Conservation (phyloP, 1,284 basidiomycete species). For the Ganoderma meredithae region DNA sequence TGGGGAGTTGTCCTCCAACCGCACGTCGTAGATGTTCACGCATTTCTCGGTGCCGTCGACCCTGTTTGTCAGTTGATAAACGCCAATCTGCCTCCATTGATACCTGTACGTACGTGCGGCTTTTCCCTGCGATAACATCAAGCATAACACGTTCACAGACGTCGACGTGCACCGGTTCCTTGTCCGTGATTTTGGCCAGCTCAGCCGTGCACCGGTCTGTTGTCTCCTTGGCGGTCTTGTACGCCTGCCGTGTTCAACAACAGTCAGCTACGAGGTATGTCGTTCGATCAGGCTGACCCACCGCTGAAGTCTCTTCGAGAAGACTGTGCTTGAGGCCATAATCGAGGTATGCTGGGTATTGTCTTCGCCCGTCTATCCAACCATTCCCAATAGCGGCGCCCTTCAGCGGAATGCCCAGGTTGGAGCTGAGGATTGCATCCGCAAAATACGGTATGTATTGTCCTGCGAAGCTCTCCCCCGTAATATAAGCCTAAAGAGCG, state of each 20-base stretch:
- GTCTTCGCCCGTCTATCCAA: conserved; percentile 91
- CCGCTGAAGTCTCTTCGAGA: conserved; percentile 77
- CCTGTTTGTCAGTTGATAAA: conserved; percentile 46
- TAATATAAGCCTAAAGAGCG: conserved; percentile 80
- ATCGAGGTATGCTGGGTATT: conserved; percentile 93
- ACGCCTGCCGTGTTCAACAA: conserved; percentile 50
- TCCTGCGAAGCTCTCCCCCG: conserved; percentile 97
- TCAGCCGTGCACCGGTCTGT: conserved; percentile 71
- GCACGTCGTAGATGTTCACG: conserved; percentile 96
- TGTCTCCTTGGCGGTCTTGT: conserved; percentile 66
- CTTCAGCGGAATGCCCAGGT: conserved; percentile 64
- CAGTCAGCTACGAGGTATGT: conserved; percentile 1
- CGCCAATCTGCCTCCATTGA: background rate
- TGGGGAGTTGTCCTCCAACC: conserved; percentile 85
- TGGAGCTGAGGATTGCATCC: conserved; percentile 78
- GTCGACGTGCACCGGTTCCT: conserved; percentile 69
- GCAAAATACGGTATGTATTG: conserved; percentile 98
- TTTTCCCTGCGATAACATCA: conserved; percentile 66
- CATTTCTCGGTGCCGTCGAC: conserved; percentile 80
- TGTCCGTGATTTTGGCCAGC: conserved; percentile 53
- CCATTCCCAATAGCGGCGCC: conserved; percentile 97
- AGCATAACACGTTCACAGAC: conserved; percentile 75
- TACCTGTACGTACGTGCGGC: conserved; percentile 65
- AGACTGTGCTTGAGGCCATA: conserved; percentile 86
- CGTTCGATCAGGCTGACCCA: conserved; percentile 42